These are phyloP conservation scores for Platismatia glauca DNA, from an alignment of 495 filamentous ascomycete species.

Conservation along the genomic window DNA sequence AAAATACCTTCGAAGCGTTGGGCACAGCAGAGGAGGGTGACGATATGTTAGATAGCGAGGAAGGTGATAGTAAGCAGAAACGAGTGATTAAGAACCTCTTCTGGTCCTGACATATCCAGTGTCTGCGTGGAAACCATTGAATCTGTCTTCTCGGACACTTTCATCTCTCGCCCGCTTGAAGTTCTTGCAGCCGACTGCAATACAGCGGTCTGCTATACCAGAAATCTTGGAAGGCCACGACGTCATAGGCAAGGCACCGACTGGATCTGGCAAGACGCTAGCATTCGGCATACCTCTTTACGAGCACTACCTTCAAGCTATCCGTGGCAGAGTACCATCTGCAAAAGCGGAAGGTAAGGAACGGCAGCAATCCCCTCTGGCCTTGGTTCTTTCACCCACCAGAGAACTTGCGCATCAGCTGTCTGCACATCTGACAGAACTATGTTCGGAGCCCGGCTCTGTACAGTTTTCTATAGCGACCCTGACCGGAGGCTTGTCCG, in stretches of 20 bases:
- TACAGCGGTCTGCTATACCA: constrained; percentile 71
- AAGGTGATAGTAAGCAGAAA: constrained; percentile 28
- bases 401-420: constrained; percentile 91
- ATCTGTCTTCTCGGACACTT: constrained; percentile 59
- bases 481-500: constrained; percentile 79
- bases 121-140: constrained; percentile 65
- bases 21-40: constrained; percentile 22
- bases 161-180: constrained; percentile 66
- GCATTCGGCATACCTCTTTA: constrained; percentile 68
- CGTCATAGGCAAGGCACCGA: constrained; percentile 72
- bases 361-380: constrained; percentile 45
- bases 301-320: constrained; percentile 35
- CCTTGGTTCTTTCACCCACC: constrained; percentile 85
- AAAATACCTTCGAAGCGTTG: constrained; percentile 15
- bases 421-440: constrained; percentile 62
- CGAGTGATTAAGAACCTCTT: neutral
- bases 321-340: neutral
- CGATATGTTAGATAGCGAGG: constrained; percentile 42
- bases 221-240: constrained; percentile 65
- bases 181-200: constrained; percentile 70
- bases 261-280: constrained; percentile 77
- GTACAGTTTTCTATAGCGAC: constrained; percentile 61
- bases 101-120: constrained; percentile 28
- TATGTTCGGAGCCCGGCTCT: constrained; percentile 52
- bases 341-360: constrained; percentile 18